Conservation (phyloP, 345 rosid species). For the Ceriops tagal region DNA sequence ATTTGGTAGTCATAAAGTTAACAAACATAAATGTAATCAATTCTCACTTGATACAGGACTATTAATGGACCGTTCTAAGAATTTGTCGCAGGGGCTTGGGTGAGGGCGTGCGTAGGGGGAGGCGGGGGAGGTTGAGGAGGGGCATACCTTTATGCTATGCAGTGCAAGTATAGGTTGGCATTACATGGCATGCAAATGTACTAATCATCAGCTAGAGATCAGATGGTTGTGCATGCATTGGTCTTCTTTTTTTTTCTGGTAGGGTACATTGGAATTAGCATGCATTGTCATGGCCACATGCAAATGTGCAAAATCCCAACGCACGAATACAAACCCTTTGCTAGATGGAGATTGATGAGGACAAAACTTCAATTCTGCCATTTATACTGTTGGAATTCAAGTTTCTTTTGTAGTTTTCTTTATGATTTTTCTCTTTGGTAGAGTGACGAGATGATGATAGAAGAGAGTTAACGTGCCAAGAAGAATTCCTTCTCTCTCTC, state of each 20-base stretch:
- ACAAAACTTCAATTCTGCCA: not conserved
- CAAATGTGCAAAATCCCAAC: not conserved
- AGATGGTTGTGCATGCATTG: constrained; percentile 23
- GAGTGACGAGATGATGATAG: not conserved
- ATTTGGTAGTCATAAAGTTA: too few species aligned
- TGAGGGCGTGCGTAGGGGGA: not conserved
- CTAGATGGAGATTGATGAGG: not conserved
- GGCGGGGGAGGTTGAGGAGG: not conserved
- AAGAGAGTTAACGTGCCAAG: not conserved
- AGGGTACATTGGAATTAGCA: too few species aligned
- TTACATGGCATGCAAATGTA: constrained; percentile 45
- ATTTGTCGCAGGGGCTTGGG: too few species aligned
- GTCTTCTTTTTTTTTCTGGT: too few species aligned
- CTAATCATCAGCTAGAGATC: constrained; percentile 21
- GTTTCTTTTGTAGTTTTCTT: constrained; percentile 6
- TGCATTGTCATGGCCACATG: not conserved
- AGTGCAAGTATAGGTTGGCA: constrained; percentile 35
- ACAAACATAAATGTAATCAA: not conserved
- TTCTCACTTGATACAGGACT: not conserved
- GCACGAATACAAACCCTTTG: too few species aligned
- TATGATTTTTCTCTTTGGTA: not conserved
- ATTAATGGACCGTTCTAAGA: too few species aligned
- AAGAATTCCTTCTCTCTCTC: not conserved
- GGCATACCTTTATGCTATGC: constrained; percentile 12
- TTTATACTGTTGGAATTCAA: not conserved